Evolutionary conservation across 345 rosid genomes (phyloP).

Genomic region (Microthlaspi erraticum): DNA sequence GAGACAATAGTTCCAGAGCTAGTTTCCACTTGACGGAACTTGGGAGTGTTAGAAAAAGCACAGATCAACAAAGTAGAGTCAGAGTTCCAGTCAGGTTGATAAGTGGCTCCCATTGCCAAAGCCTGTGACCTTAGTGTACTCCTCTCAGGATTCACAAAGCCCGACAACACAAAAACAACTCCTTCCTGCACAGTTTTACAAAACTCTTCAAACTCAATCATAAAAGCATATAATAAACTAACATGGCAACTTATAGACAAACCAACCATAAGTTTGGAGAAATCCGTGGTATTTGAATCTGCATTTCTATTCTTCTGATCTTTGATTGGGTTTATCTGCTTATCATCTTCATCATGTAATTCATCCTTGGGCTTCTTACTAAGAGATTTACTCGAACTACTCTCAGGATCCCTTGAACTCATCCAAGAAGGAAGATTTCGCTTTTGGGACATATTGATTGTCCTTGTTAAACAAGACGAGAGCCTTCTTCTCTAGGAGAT

Average conservation of each 20-base stretch:
- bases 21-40: slow-evolving; percentile 82
- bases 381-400: slow-evolving; percentile 16
- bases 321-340: slow-evolving; percentile 20
- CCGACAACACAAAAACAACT: slow-evolving; percentile 80
- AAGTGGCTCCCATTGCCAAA: slow-evolving; percentile 85
- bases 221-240: slow-evolving; percentile 30
- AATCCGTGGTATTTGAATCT: slow-evolving; percentile 28
- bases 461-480: slow-evolving; percentile 6
- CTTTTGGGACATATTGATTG: slow-evolving; percentile 47
- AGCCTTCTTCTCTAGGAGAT: slow-evolving; percentile 9
- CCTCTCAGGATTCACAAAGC: slow-evolving; percentile 90
- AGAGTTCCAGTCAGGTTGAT: slow-evolving; percentile 80
- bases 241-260: neutral
- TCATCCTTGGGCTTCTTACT: slow-evolving; percentile 47
- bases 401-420: slow-evolving; percentile 52
- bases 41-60: slow-evolving; percentile 89
- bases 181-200: slow-evolving; percentile 70
- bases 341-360: slow-evolving; percentile 37
- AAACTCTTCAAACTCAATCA: neutral
- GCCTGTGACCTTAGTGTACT: slow-evolving; percentile 78
- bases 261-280: slow-evolving; percentile 73
- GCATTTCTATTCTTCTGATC: slow-evolving; percentile 25
- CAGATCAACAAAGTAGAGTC: slow-evolving; percentile 79
- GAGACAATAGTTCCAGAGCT: slow-evolving; percentile 77
- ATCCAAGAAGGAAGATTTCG: slow-evolving; percentile 90